phyloP scores from a whole-genome alignment of 192 early-diverging fungal species.

The Chytriomyces sp. region DNA sequence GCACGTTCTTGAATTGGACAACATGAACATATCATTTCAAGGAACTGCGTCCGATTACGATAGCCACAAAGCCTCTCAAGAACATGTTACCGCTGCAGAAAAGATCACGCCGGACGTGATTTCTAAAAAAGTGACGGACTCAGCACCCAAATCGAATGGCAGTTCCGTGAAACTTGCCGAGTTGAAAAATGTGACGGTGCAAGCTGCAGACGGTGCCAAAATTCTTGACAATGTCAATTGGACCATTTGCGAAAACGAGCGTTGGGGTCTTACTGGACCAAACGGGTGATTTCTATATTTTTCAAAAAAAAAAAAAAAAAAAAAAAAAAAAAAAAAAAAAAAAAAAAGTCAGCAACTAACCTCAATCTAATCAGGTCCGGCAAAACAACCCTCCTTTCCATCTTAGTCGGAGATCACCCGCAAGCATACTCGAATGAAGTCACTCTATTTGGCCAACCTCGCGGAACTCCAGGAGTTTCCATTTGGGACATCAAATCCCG shows the following conservation, averaged over 20 bases:
- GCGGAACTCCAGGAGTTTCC: slow-evolving; percentile 57
- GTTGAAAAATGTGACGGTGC: slow-evolving; percentile 53
- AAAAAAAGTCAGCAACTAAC: background rate
- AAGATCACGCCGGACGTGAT: background rate
- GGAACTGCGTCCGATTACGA: slow-evolving; percentile 42
- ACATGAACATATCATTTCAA: slow-evolving; percentile 42
- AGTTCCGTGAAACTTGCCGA: slow-evolving; percentile 42
- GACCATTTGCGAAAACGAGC: slow-evolving; percentile 53
- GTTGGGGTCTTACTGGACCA: slow-evolving; percentile 60
- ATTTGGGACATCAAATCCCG: slow-evolving; percentile 65
- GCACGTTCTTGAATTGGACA: slow-evolving; percentile 52
- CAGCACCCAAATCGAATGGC: background rate
- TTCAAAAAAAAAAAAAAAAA: background rate
- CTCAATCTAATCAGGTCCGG: slow-evolving; percentile 49
- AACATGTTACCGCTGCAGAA: background rate
- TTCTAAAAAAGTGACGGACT: too few species aligned
- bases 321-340: background rate
- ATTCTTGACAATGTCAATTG: slow-evolving; percentile 55
- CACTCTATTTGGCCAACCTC: slow-evolving; percentile 54
- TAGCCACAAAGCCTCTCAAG: background rate
- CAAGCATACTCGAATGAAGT: slow-evolving; percentile 65
- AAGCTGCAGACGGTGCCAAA: slow-evolving; percentile 43
- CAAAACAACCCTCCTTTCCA: slow-evolving; percentile 61
- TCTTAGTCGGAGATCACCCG: slow-evolving; percentile 63
- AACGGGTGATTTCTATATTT: slow-evolving; percentile 41